Percentiles rank a stretch among this genome's conserved stretches.
Evolutionary conservation across 768 basidiomycete genomes (phyloP).

Genomic region (Boletus reticulatus): DNA sequence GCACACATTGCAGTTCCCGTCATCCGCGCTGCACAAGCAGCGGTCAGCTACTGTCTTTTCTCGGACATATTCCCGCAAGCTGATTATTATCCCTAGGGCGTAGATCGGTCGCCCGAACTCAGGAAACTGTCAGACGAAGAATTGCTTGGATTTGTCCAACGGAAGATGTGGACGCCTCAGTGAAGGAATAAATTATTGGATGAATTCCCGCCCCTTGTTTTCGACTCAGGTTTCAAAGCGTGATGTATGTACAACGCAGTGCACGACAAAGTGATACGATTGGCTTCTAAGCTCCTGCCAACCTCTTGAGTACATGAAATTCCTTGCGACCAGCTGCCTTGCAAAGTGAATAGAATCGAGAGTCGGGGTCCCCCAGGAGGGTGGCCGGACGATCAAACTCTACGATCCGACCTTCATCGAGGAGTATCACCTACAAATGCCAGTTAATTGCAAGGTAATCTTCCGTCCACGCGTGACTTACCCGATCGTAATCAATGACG

Average conservation of each 20-base stretch:
- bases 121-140: slow-evolving; percentile 54
- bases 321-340: slow-evolving; percentile 73
- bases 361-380: slow-evolving; percentile 53
- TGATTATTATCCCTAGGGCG: slow-evolving; percentile 38
- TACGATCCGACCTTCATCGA: slow-evolving; percentile 74
- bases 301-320: slow-evolving; percentile 62
- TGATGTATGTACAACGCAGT: slow-evolving; percentile 7
- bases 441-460: slow-evolving; percentile 9
- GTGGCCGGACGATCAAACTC: slow-evolving; percentile 70
- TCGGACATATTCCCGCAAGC: slow-evolving; percentile 10
- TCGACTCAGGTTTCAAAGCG: neutral
- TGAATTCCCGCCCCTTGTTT: neutral
- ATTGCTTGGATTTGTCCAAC: slow-evolving; percentile 50
- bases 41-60: slow-evolving; percentile 43
- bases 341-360: slow-evolving; percentile 66
- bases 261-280: neutral
- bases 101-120: slow-evolving; percentile 55
- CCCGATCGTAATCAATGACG: slow-evolving; percentile 82
- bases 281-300: slow-evolving; percentile 44
- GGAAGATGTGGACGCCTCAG: slow-evolving; percentile 74
- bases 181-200: neutral
- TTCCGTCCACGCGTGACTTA: slow-evolving; percentile 33
- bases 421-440: slow-evolving; percentile 58
- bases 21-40: slow-evolving; percentile 77
- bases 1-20: slow-evolving; percentile 70